phyloP scores from a whole-genome alignment of 2,329 filamentous ascomycete species.

The Penicillium sclerotiorum region DNA sequence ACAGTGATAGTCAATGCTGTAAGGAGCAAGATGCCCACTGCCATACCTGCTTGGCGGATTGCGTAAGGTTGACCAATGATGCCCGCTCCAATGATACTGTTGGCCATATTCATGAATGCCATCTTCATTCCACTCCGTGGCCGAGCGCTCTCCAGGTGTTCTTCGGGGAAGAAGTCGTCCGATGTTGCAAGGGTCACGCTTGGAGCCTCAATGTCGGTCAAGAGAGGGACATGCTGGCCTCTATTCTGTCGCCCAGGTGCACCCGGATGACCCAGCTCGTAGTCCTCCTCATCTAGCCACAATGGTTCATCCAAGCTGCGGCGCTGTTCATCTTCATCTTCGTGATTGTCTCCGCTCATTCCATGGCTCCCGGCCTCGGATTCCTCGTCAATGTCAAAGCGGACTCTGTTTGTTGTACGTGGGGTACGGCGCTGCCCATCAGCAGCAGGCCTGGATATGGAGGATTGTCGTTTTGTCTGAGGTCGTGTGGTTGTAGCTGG shows the following conservation, averaged over 20 bases:
- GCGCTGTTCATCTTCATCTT: slow-evolving; percentile 36
- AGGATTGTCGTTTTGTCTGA: slow-evolving; percentile 41
- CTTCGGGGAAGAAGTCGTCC: slow-evolving; percentile 59
- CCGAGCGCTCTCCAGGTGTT: slow-evolving; percentile 63
- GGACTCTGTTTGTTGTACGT: slow-evolving; percentile 71
- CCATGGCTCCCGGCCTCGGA: slow-evolving; percentile 2
- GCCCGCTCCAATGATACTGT: slow-evolving; percentile 85
- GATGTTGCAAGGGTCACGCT: slow-evolving; percentile 70
- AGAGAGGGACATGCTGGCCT: slow-evolving; percentile 65
- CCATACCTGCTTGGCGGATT: slow-evolving; percentile 86
- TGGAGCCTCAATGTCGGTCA: slow-evolving; percentile 82
- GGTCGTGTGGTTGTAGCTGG: slow-evolving; percentile 17
- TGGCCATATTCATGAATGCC: slow-evolving; percentile 99
- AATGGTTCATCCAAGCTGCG: slow-evolving; percentile 31
- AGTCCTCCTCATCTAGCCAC: slow-evolving; percentile 65
- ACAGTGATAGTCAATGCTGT: slow-evolving; percentile 78
- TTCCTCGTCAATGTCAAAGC: slow-evolving; percentile 63
- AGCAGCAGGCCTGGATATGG: slow-evolving; percentile 42
- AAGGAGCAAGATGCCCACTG: slow-evolving; percentile 77
- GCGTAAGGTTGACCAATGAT: slow-evolving; percentile 90
- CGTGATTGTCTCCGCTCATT: slow-evolving; percentile 26
- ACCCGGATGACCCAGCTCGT: slow-evolving; percentile 49
- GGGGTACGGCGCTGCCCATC: slow-evolving; percentile 52
- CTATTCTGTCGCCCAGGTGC: slow-evolving; percentile 42
- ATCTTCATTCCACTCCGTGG: slow-evolving; percentile 83